Evolutionary conservation across 345 rosid species (phyloP).

Genomic region (Draba incana): DNA sequence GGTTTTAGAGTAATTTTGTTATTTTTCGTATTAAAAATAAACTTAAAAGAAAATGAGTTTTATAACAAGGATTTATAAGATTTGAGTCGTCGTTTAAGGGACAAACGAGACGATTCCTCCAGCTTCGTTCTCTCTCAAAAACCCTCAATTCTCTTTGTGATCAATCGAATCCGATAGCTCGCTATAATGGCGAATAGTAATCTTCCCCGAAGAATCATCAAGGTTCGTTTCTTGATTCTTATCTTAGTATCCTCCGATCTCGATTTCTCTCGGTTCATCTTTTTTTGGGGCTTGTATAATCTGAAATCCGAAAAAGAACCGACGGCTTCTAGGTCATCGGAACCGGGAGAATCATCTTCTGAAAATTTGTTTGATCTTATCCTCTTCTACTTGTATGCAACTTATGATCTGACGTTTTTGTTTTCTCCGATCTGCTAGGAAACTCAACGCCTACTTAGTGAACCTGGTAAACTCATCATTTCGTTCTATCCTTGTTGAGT

Average conservation of each 20-base stretch:
- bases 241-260: conserved; percentile 14
- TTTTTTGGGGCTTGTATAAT: conserved; percentile 7
- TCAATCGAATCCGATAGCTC: conserved; percentile 29
- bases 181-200: conserved; percentile 86
- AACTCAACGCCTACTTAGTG: conserved; percentile 99
- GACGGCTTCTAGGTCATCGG: neutral
- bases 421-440: conserved; percentile 58
- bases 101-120: too few relatives aligned
- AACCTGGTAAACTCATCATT: conserved; percentile 68
- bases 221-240: conserved; percentile 57
- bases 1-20: too few relatives aligned
- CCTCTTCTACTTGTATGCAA: conserved; percentile 3
- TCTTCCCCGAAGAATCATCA: conserved; percentile 98
- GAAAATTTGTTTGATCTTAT: conserved; percentile 6
- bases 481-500: neutral
- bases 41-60: too few relatives aligned
- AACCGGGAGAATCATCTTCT: neutral
- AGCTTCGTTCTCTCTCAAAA: conserved; percentile 25
- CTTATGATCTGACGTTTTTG: conserved; percentile 29
- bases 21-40: too few relatives aligned
- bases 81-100: too few relatives aligned
- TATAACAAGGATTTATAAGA: too few relatives aligned
- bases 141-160: conserved; percentile 29
- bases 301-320: conserved; percentile 6
- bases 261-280: conserved; percentile 7